These are phyloP conservation scores for Penicillium hordei DNA, from an alignment of 2,329 filamentous ascomycete genomes.

Conservation along the genomic window DNA sequence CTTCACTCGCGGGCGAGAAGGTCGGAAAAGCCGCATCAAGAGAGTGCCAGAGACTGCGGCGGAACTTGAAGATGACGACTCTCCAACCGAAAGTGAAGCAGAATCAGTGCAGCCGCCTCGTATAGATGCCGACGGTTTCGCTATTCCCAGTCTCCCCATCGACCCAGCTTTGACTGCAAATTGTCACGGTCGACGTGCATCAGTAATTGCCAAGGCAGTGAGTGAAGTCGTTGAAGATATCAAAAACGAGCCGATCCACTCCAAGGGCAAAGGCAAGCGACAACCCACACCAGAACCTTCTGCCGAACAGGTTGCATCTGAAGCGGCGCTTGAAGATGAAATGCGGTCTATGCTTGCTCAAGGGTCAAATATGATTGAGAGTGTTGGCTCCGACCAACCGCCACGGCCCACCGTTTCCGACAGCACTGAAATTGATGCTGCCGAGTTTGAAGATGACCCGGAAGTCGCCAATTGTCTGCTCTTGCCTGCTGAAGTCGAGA, in stretches of 20 bases:
- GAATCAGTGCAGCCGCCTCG: constrained; percentile 38
- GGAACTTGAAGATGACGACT: constrained; percentile 50
- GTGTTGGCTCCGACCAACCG: constrained; percentile 11
- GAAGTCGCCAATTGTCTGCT: constrained; percentile 82
- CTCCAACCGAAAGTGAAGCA: constrained; percentile 14
- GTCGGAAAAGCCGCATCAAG: constrained; percentile 52
- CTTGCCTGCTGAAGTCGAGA: constrained; percentile 67
- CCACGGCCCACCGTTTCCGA: constrained; percentile 53
- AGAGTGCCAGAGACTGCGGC: constrained; percentile 39
- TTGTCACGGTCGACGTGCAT: constrained; percentile 21
- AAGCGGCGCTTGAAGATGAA: constrained; percentile 63
- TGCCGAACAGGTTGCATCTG: constrained; percentile 60
- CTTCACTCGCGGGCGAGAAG: constrained; percentile 61
- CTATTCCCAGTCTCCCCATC: constrained; percentile 56
- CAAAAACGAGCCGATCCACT: constrained; percentile 19
- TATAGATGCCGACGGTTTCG: constrained; percentile 67
- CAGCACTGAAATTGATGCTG: constrained; percentile 63
- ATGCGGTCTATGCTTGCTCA: constrained; percentile 65
- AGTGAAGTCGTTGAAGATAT: constrained; percentile 26
- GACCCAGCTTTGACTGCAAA: constrained; percentile 43
- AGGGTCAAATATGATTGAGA: constrained; percentile 39
- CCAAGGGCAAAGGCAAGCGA: constrained; percentile 33
- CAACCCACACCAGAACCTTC: constrained; percentile 52
- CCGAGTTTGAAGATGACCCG: constrained; percentile 85
- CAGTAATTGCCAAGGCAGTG: constrained; percentile 18